Conservation (phyloP, 768 basidiomycete species). For the Gloeophyllum trabeum region DNA sequence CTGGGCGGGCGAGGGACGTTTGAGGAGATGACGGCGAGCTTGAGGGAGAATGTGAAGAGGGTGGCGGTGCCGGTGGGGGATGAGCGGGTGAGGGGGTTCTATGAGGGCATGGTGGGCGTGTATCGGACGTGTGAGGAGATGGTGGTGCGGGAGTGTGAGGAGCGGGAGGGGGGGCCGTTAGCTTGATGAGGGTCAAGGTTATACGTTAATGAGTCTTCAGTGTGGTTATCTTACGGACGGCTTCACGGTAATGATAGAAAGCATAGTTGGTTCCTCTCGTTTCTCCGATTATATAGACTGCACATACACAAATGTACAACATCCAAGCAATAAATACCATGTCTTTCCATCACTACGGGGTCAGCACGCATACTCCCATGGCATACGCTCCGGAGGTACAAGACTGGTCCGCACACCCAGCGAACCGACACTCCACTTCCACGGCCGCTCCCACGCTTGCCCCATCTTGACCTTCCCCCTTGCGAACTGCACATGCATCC, state of each 20-base stretch:
- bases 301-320: too few species aligned
- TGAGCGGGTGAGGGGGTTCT: conserved; percentile 28
- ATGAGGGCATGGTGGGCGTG: conserved; percentile 36
- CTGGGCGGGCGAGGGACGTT: conserved; percentile 36
- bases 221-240: too few species aligned
- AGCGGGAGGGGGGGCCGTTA: not conserved
- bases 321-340: too few species aligned
- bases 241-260: too few species aligned
- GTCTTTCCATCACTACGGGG: too few species aligned
- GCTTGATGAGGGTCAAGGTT: too few species aligned
- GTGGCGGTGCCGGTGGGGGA: conserved; percentile 48
- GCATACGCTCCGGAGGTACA: not conserved
- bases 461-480: conserved; percentile 1
- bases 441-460: not conserved
- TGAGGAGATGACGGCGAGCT: conserved; percentile 49
- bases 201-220: too few species aligned
- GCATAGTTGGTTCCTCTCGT: too few species aligned
- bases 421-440: not conserved
- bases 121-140: conserved; percentile 49
- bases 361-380: conserved; percentile 1
- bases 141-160: conserved; percentile 21
- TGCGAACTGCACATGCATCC: conserved; percentile 10
- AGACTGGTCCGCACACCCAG: not conserved
- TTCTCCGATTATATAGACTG: too few species aligned
- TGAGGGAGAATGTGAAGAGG: conserved; percentile 41